These are phyloP conservation scores for Begonia loranthoides DNA, from an alignment of 306 rosid genomes.

Conservation along the genomic window DNA sequence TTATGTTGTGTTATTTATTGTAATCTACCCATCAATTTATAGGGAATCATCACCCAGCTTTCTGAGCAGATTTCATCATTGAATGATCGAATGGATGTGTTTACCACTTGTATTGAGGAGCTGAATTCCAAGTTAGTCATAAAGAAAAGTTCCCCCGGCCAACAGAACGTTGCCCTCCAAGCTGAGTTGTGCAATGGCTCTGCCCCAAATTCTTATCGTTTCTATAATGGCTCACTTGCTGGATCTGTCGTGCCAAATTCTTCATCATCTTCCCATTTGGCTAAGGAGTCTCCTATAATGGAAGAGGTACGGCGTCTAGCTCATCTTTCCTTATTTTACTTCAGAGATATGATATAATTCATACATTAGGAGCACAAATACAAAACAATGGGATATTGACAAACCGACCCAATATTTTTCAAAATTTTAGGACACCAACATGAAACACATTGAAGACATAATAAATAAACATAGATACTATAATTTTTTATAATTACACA, in stretches of 20 bases:
- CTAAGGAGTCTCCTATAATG: slow-evolving; percentile 49
- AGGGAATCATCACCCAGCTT: slow-evolving; percentile 61
- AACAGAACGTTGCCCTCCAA: slow-evolving; percentile 61
- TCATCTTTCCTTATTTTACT: not conserved
- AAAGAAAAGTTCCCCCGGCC: slow-evolving; percentile 50
- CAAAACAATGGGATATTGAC: too few relatives aligned
- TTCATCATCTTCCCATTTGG: slow-evolving; percentile 59
- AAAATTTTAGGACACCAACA: too few relatives aligned
- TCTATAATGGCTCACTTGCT: slow-evolving; percentile 55
- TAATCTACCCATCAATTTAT: slow-evolving; percentile 3
- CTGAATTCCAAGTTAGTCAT: slow-evolving; percentile 54
- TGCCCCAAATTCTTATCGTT: slow-evolving; percentile 56
- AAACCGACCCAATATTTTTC: too few relatives aligned
- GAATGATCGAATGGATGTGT: slow-evolving; percentile 93
- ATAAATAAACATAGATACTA: too few relatives aligned
- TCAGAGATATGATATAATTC: not conserved
- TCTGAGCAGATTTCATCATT: slow-evolving; percentile 83
- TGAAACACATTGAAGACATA: too few relatives aligned
- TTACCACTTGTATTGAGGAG: slow-evolving; percentile 77
- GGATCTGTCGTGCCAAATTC: slow-evolving; percentile 62
- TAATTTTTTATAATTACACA: too few relatives aligned
- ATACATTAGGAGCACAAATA: not conserved
- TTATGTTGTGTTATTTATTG: slow-evolving; percentile 3
- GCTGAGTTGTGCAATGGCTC: slow-evolving; percentile 77
- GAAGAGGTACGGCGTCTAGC: slow-evolving; percentile 61